Conservation (phyloP, 164 flowering plant species). For the Dillenia turbinata region DNA sequence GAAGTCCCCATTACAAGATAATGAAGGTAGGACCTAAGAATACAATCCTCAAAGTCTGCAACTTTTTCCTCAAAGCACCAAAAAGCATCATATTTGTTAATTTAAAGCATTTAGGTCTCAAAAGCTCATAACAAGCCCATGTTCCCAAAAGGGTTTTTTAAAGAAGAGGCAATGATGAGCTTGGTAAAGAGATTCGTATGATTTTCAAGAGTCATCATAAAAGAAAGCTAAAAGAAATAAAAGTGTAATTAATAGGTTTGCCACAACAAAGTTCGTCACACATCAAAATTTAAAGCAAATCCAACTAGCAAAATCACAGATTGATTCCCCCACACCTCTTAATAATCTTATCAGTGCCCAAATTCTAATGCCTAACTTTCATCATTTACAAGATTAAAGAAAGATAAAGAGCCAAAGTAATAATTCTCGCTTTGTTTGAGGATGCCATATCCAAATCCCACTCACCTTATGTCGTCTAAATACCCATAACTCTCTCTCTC, state of each 20-base stretch:
- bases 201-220: slow-evolving; percentile 36
- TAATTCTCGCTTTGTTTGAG: too few relatives aligned
- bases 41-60: slow-evolving; percentile 5
- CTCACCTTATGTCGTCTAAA: too few relatives aligned
- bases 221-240: slow-evolving; percentile 24
- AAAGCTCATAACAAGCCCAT: slow-evolving; percentile 34
- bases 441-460: too few relatives aligned
- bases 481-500: too few relatives aligned
- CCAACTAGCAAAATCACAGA: too few relatives aligned
- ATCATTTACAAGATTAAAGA: slow-evolving; percentile 1
- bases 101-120: slow-evolving; percentile 19
- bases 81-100: slow-evolving; percentile 4
- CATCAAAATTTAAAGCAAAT: too few relatives aligned
- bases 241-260: slow-evolving; percentile 10
- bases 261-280: slow-evolving; percentile 23
- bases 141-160: slow-evolving; percentile 24
- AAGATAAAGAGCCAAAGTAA: too few relatives aligned
- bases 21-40: slow-evolving; percentile 14
- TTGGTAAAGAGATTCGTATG: slow-evolving; percentile 21
- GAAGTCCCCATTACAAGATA: slow-evolving; percentile 3
- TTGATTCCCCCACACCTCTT: neutral
- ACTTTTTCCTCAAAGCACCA: slow-evolving; percentile 6
- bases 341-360: neutral
- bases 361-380: slow-evolving; percentile 5
- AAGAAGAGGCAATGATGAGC: slow-evolving; percentile 20